Conservation (phyloP, 805 yeast species). For the Saccharomycopsis sp. region DNA sequence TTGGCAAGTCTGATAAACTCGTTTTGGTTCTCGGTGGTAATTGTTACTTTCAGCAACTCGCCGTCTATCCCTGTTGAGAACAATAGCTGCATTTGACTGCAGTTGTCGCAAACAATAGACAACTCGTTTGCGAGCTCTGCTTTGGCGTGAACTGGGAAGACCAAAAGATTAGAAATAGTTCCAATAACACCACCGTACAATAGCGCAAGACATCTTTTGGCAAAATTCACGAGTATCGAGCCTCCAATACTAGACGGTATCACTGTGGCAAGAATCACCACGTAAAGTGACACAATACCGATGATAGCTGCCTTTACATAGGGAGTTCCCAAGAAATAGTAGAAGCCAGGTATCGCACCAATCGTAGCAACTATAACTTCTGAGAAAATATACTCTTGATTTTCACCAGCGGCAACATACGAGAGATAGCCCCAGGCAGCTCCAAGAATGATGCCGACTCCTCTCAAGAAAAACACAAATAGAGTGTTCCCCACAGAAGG, state of each 20-base stretch:
- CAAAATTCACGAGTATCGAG: slow-evolving; percentile 38
- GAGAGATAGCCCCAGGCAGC: slow-evolving; percentile 44
- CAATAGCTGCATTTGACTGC: slow-evolving; percentile 33
- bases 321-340: slow-evolving; percentile 38
- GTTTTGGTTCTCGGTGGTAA: slow-evolving; percentile 29
- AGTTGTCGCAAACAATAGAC: slow-evolving; percentile 33
- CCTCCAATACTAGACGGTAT: slow-evolving; percentile 35
- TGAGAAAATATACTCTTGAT: slow-evolving; percentile 35
- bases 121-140: slow-evolving; percentile 38
- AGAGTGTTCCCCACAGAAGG: slow-evolving; percentile 46
- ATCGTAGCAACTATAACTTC: slow-evolving; percentile 37
- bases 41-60: slow-evolving; percentile 25
- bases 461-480: slow-evolving; percentile 40
- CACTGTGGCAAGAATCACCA: slow-evolving; percentile 40
- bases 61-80: slow-evolving; percentile 39
- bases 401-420: slow-evolving; percentile 36
- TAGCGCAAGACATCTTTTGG: slow-evolving; percentile 44
- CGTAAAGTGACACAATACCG: slow-evolving; percentile 39
- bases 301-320: slow-evolving; percentile 47
- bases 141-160: slow-evolving; percentile 44
- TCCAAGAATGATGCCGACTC: slow-evolving; percentile 41
- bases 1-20: slow-evolving; percentile 31
- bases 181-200: slow-evolving; percentile 46
- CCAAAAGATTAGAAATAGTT: slow-evolving; percentile 35
- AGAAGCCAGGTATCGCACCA: slow-evolving; percentile 42